phyloP scores from a whole-genome alignment of 768 basidiomycete species.

The Xanthoconium purpureum region DNA sequence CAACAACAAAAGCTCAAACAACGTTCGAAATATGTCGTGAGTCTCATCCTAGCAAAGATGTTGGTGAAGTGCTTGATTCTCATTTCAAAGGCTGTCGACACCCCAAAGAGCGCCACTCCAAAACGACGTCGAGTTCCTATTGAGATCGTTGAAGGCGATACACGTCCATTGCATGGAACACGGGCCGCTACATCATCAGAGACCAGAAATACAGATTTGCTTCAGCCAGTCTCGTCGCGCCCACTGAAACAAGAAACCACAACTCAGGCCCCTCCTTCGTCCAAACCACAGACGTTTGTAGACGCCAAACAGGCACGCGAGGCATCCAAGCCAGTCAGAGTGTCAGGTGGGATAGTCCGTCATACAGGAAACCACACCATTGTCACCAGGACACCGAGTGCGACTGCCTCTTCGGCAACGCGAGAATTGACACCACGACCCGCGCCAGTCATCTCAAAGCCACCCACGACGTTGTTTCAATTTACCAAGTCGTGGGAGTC shows the following conservation, averaged over 20 bases:
- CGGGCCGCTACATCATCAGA: not conserved
- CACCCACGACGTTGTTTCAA: conserved; percentile 52
- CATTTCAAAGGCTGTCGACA: conserved; percentile 6
- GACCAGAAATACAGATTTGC: conserved; percentile 22
- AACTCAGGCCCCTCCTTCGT: conserved; percentile 3
- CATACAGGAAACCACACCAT: conserved; percentile 58
- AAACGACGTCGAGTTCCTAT: conserved; percentile 65
- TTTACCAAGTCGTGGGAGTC: conserved; percentile 62
- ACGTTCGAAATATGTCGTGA: conserved; percentile 33
- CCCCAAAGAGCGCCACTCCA: conserved; percentile 14
- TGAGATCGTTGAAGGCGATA: conserved; percentile 46
- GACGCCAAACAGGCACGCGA: conserved; percentile 60
- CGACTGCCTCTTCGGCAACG: conserved; percentile 1
- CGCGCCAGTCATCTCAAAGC: conserved; percentile 16
- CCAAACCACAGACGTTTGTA: conserved; percentile 43
- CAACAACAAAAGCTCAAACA: conserved; percentile 32
- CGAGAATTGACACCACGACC: conserved; percentile 2
- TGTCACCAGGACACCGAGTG: conserved; percentile 38
- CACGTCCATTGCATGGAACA: conserved; percentile 1
- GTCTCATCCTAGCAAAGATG: not conserved
- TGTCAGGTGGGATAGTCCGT: conserved; percentile 74
- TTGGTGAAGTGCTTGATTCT: conserved; percentile 3
- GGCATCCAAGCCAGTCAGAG: conserved; percentile 39
- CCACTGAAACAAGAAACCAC: conserved; percentile 17
- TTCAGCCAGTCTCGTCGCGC: conserved; percentile 43